Conservation (phyloP, 768 basidiomycete species). For the Ramaria rubella region DNA sequence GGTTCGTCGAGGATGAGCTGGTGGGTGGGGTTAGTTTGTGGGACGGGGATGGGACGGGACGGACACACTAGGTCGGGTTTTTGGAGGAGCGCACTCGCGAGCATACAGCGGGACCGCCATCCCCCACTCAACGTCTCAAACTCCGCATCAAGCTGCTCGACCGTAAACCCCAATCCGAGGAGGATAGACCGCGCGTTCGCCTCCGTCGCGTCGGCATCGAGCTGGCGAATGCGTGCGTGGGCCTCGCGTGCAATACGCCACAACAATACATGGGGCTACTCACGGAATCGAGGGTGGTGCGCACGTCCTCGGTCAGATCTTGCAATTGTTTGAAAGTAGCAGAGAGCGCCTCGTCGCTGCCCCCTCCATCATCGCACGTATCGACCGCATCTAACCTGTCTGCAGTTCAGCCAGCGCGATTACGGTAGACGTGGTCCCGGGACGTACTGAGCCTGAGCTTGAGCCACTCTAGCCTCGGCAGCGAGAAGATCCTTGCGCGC, state of each 20-base stretch:
- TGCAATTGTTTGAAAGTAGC: too few species aligned
- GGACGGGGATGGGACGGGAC: too few species aligned
- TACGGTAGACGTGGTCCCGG: too few species aligned
- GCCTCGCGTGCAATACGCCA: too few species aligned
- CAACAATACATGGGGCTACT: neutral
- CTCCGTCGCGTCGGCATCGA: conserved; percentile 23
- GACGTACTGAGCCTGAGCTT: conserved; percentile 27
- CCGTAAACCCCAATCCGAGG: conserved; percentile 51
- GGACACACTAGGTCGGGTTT: too few species aligned
- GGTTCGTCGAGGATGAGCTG: conserved; percentile 54
- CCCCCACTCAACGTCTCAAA: conserved; percentile 52
- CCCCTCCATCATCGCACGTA: neutral
- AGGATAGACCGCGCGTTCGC: conserved; percentile 44
- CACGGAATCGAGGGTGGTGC: neutral
- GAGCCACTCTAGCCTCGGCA: conserved; percentile 36
- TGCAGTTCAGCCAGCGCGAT: too few species aligned
- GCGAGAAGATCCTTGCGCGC: conserved; percentile 46
- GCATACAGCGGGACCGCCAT: conserved; percentile 54
- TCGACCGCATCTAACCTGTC: too few species aligned
- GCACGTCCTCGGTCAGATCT: too few species aligned
- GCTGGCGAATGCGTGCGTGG: conserved; percentile 12
- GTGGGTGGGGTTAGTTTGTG: too few species aligned
- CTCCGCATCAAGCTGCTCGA: conserved; percentile 29
- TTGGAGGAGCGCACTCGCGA: conserved; percentile 53
- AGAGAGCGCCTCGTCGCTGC: too few species aligned